phyloP scores from a whole-genome alignment of 1,284 basidiomycete genomes.

The Leccinum griseonigrum region DNA sequence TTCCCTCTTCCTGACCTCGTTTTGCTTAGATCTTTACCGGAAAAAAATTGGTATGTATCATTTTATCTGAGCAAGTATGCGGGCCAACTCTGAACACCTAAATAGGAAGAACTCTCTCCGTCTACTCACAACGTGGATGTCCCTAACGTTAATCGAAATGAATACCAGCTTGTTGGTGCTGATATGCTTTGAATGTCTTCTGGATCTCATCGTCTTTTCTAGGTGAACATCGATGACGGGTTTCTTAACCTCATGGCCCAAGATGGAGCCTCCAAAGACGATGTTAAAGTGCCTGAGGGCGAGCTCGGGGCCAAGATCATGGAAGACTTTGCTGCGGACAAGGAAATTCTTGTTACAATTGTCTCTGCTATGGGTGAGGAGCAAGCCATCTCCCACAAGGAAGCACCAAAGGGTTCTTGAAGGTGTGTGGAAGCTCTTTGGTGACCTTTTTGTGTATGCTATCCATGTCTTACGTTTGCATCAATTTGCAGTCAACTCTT shows the following conservation, averaged over 20 bases:
- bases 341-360: slow-evolving; percentile 88
- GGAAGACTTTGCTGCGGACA: slow-evolving; percentile 79
- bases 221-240: slow-evolving; percentile 86
- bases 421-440: no score
- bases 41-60: slow-evolving; percentile 72
- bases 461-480: no score
- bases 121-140: slow-evolving; percentile 99
- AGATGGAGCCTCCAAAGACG: slow-evolving; percentile 90
- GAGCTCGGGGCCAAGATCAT: slow-evolving; percentile 80
- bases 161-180: slow-evolving; percentile 75
- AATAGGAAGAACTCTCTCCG: slow-evolving; percentile 95
- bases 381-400: slow-evolving; percentile 86
- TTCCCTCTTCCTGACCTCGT: neutral
- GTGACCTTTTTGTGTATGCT: no score
- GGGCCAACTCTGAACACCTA: neutral
- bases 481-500: no score
- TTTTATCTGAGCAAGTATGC: neutral
- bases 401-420: slow-evolving; percentile 50
- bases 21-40: slow-evolving; percentile 84
- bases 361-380: slow-evolving; percentile 92
- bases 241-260: slow-evolving; percentile 93
- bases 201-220: slow-evolving; percentile 7
- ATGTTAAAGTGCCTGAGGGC: slow-evolving; percentile 90
- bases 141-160: slow-evolving; percentile 88
- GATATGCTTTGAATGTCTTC: slow-evolving; percentile 4